A percentile compares a stretch with the other conserved stretches of the same genome.
Conservation (phyloP, 805 yeast genomes). For the Teunomyces tritomae region DNA sequence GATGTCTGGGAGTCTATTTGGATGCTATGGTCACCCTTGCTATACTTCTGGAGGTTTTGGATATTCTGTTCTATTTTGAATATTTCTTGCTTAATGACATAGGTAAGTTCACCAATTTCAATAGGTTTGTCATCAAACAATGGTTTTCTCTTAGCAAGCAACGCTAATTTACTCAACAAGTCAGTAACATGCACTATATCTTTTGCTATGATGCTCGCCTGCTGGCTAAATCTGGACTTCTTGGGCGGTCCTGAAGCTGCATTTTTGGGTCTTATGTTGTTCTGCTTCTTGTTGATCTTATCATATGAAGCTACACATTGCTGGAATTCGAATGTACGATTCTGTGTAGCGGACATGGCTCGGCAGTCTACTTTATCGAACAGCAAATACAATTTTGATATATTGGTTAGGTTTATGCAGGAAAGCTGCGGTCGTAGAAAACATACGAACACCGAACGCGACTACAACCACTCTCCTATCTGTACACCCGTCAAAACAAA, state of each 20-base stretch:
- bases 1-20: conserved; percentile 58
- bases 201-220: conserved; percentile 81
- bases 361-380: neutral
- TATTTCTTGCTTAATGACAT: conserved; percentile 82
- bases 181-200: conserved; percentile 87
- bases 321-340: conserved; percentile 89
- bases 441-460: conserved; percentile 1
- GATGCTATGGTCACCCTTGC: conserved; percentile 42
- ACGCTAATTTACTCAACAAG: conserved; percentile 74
- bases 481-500: neutral
- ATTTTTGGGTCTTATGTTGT: conserved; percentile 10
- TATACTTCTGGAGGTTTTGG: conserved; percentile 56
- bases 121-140: conserved; percentile 91
- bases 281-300: conserved; percentile 50
- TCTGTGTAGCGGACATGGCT: conserved; percentile 47
- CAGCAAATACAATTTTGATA: conserved; percentile 2
- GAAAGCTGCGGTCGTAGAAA: neutral
- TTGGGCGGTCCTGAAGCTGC: conserved; percentile 18
- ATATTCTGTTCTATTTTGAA: conserved; percentile 73
- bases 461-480: neutral
- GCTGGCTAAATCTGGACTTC: conserved; percentile 44
- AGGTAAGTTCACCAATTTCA: conserved; percentile 89
- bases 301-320: conserved; percentile 81
- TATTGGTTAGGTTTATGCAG: neutral
- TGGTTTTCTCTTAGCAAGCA: conserved; percentile 84